Evolutionary conservation across 371 early-diverging fungal genomes (phyloP).

Genomic region (Mortierella sp.): DNA sequence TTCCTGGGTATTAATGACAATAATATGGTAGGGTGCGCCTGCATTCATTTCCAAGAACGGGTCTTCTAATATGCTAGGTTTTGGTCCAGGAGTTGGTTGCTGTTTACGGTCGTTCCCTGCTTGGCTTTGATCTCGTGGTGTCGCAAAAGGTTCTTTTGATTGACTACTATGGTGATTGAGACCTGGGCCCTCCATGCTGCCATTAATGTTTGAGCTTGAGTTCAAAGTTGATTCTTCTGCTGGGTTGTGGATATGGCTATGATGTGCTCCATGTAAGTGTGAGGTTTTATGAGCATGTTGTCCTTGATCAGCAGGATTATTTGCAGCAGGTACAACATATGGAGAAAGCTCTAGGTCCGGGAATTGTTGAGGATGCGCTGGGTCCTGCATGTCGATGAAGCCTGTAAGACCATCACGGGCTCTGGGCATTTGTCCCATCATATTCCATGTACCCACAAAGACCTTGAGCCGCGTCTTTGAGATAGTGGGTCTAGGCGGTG

Average conservation of each 20-base stretch:
- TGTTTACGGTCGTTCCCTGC: background rate
- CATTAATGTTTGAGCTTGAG: background rate
- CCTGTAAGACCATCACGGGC: constrained; percentile 43
- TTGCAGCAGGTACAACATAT: background rate
- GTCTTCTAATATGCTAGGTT: constrained; percentile 25
- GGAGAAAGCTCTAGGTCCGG: background rate
- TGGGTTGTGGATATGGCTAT: background rate
- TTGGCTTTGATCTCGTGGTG: background rate
- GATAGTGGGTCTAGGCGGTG: constrained; percentile 36
- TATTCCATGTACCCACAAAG: constrained; percentile 83
- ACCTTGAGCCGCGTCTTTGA: constrained; percentile 62
- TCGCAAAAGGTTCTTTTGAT: background rate
- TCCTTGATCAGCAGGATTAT: no score
- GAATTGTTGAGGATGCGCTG: background rate
- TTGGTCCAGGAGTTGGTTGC: background rate
- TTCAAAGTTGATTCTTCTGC: background rate
- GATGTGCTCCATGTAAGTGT: background rate
- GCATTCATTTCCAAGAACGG: constrained; percentile 56
- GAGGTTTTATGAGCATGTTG: no score
- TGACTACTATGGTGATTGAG: background rate
- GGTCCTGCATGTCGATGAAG: constrained; percentile 39
- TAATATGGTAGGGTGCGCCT: constrained; percentile 69
- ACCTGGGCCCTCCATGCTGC: background rate
- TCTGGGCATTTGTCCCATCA: constrained; percentile 72
- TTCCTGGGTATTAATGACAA: constrained; percentile 83